These are phyloP conservation scores for Penicillium turbatum DNA, from an alignment of 495 filamentous ascomycete species.

Conservation along the genomic window DNA sequence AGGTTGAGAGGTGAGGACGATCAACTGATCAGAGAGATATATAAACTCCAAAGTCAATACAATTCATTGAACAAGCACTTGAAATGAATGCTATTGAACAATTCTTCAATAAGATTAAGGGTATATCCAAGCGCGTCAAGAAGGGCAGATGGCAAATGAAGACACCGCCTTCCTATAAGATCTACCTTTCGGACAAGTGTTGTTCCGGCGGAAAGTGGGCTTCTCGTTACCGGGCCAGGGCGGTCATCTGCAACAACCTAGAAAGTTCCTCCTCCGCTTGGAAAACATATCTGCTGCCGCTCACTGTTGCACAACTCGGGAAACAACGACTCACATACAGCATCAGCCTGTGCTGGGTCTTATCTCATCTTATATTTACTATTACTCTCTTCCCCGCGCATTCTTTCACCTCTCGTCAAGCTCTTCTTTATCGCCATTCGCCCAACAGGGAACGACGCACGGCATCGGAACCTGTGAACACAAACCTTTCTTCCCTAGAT, in stretches of 20 bases:
- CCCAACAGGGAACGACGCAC: background rate
- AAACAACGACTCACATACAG: background rate
- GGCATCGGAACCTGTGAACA: background rate
- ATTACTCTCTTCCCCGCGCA: slow-evolving; percentile 1
- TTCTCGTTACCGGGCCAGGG: slow-evolving; percentile 5
- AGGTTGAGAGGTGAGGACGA: background rate
- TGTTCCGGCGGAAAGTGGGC: slow-evolving; percentile 1
- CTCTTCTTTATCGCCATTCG: slow-evolving; percentile 1
- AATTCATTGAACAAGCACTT: background rate
- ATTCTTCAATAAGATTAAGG: background rate
- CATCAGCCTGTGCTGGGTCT: background rate
- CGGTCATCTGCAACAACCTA: slow-evolving; percentile 3
- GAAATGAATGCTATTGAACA: background rate
- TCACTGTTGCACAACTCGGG: slow-evolving; percentile 6
- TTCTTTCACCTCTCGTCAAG: background rate
- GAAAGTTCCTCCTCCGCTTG: slow-evolving; percentile 1
- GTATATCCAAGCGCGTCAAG: background rate
- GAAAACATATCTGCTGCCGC: background rate
- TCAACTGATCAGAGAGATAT: background rate
- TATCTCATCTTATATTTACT: background rate
- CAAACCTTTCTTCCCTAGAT: background rate
- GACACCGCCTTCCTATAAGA: background rate
- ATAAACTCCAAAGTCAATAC: background rate
- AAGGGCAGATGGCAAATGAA: background rate
- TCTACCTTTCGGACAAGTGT: background rate